Evolutionary conservation across 306 rosid species (phyloP), one percentile per base, ranked within the genome.

Genomic region (Leucaena leucocephala): DNA sequence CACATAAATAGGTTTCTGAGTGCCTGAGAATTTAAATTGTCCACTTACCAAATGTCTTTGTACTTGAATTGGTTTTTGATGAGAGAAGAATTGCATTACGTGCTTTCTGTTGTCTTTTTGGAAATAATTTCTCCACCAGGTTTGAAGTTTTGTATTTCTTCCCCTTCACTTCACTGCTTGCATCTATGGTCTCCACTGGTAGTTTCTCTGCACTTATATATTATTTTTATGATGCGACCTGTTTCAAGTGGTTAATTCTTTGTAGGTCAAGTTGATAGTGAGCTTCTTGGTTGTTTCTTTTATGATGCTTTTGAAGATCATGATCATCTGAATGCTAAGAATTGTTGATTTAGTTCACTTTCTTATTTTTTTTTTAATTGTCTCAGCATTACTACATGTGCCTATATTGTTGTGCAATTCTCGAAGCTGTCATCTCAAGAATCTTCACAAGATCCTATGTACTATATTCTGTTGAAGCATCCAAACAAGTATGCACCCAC

Each of bases 371-470:
- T 68, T 43, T 36, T 76, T 54, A 9, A 38, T 63, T 75, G 64
- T 83, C 80, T 75, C 88, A 94, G 98, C 87, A 78, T 91, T 69
- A 61, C 88, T 52, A 85, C 97, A 38, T 86, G 90, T 63, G 89
- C 80, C 78, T 92, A 89, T 76, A 83, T 91, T 78, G 80, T 88
- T 68, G n/a, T 87, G 76, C 97, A 89, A 87, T 75, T 92, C 50
- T 77, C 81, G 86, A 90, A 88, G 91, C 85, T 94, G 59, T 88
- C 98, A 46, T 75, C 87, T 76, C 87, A 88, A 86, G 91, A 92
- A 80, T 84, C 88, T 63, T 84, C 83, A 40, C 87, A 77, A 78
- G 92, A 92, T 84, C 94, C 94, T 7, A 80, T 94, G 78, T 87
- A 79, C 76, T 72, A 88, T 83, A 89, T 85, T 85, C 85, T 94